Evolutionary conservation across 345 rosid genomes (phyloP).

Genomic region (Leavenworthia alabamica): DNA sequence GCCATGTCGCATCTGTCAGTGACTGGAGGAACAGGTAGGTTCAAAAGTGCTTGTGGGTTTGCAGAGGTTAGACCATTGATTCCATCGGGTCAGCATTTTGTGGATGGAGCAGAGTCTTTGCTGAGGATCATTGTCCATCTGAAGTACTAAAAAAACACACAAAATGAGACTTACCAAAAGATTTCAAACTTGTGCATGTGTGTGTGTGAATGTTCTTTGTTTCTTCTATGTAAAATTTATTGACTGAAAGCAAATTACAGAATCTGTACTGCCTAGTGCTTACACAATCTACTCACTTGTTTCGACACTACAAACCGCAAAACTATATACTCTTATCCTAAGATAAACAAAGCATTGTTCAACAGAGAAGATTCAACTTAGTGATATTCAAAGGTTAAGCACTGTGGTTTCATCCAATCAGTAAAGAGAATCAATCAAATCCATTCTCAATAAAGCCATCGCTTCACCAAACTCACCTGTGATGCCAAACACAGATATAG

Average conservation of each 20-base stretch:
- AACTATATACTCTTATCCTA: not conserved
- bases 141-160: constrained; percentile 17
- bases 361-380: constrained; percentile 9
- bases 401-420: constrained; percentile 51
- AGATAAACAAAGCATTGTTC: not conserved
- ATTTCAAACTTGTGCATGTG: not conserved
- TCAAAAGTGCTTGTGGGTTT: constrained; percentile 51
- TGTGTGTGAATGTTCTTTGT: constrained; percentile 17
- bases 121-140: constrained; percentile 66
- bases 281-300: not conserved
- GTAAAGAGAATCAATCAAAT: constrained; percentile 69
- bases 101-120: constrained; percentile 71
- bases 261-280: not conserved
- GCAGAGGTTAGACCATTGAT: constrained; percentile 71
- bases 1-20: constrained; percentile 55
- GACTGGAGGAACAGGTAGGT: constrained; percentile 84
- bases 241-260: constrained; percentile 3
- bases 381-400: constrained; percentile 40
- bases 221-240: constrained; percentile 11
- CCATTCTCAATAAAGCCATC: constrained; percentile 59
- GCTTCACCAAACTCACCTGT: constrained; percentile 82
- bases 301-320: not conserved
- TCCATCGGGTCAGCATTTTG: constrained; percentile 63
- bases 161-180: not conserved
- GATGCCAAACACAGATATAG: constrained; percentile 69